Conservation (phyloP, 1,284 basidiomycete genomes). For the Cutaneotrichosporon mucoides region DNA sequence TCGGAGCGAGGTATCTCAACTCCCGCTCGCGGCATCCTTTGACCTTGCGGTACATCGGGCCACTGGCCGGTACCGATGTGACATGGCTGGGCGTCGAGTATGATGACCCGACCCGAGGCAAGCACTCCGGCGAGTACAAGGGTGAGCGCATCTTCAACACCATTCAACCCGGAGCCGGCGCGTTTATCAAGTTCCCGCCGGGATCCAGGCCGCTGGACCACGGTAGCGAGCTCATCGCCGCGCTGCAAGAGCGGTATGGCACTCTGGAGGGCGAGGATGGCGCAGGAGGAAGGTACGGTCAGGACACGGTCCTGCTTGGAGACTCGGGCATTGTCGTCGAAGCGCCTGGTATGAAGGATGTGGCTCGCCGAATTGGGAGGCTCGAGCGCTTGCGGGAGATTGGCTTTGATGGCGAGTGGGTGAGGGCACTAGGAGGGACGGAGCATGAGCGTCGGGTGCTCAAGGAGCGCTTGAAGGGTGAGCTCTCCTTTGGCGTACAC, state of each 20-base stretch:
- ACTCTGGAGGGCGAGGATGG: constrained; percentile 33
- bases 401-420: constrained; percentile 66
- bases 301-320: constrained; percentile 59
- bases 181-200: constrained; percentile 35
- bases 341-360: constrained; percentile 73
- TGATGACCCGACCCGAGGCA: constrained; percentile 79
- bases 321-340: constrained; percentile 82
- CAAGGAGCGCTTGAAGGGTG: constrained; percentile 32
- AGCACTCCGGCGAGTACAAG: constrained; percentile 78
- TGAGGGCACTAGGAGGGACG: constrained; percentile 56
- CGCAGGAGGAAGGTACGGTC: constrained; percentile 24
- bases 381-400: constrained; percentile 68
- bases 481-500: background rate
- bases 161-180: constrained; percentile 37
- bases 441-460: constrained; percentile 29
- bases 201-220: constrained; percentile 30
- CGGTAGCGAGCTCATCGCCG: constrained; percentile 69
- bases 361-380: constrained; percentile 64
- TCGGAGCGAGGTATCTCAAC: constrained; percentile 37
- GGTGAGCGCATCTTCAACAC: constrained; percentile 68
- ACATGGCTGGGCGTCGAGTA: constrained; percentile 92
- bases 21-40: constrained; percentile 30
- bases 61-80: constrained; percentile 16
- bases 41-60: constrained; percentile 42
- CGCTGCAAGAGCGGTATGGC: constrained; percentile 67